Conservation (phyloP, 352 stramenopile species). For the Phytophthora foliorum region DNA sequence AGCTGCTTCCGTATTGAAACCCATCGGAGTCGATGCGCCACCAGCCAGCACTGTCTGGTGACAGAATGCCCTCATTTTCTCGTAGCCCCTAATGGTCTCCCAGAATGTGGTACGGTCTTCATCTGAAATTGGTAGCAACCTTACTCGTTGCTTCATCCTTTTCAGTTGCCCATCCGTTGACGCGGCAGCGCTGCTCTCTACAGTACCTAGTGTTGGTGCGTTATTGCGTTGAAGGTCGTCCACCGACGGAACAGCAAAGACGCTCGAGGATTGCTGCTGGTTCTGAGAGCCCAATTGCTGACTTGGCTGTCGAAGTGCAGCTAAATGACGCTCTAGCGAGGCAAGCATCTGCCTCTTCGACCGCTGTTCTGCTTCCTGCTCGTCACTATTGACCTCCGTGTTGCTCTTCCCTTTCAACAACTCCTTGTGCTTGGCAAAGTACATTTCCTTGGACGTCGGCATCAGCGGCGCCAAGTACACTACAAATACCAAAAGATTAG, state of each 20-base stretch:
- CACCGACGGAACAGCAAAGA: conserved; percentile 28
- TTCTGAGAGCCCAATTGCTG: conserved; percentile 15
- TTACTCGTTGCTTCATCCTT: conserved; percentile 56
- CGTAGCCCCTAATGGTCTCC: conserved; percentile 55
- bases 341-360: conserved; percentile 24
- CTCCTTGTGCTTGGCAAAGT: conserved; percentile 45
- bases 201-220: background rate
- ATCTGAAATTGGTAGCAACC: conserved; percentile 53
- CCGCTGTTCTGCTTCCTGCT: conserved; percentile 2
- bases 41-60: conserved; percentile 38
- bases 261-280: conserved; percentile 19
- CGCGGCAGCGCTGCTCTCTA: conserved; percentile 3
- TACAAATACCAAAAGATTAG: conserved; percentile 7
- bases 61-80: conserved; percentile 48
- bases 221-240: conserved; percentile 7
- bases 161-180: conserved; percentile 51
- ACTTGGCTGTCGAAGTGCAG: conserved; percentile 10
- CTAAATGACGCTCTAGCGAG: conserved; percentile 26
- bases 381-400: background rate
- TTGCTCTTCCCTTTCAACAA: conserved; percentile 17
- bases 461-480: conserved; percentile 53
- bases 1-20: conserved; percentile 68
- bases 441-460: conserved; percentile 54
- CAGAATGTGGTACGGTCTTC: conserved; percentile 52
- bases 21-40: conserved; percentile 53